Base-by-base conservation (phyloP, 2,329 filamentous ascomycete species). In the Aspergillus cejpii region DNA sequence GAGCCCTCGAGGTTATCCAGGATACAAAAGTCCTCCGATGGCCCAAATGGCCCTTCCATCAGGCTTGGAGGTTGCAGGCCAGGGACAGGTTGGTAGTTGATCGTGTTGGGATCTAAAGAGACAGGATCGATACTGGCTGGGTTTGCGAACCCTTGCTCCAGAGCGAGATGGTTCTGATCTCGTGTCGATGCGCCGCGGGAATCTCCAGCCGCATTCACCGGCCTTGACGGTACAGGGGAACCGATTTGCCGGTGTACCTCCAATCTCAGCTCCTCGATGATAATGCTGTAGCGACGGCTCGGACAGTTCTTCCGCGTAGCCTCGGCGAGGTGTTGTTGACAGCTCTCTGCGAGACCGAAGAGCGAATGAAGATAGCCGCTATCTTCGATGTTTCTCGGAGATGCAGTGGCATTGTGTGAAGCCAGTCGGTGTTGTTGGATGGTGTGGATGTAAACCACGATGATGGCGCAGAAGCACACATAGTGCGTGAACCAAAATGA, bases 271-370 rank as follows among this genome's bases (percentile, higher is more conserved):
- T 74, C 72, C 37, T 72, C 70, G 7, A 75, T 51, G 34, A 74
- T 74, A 39, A 74, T 74, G 23, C 69, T 69, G 36, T 75, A 74
- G 29, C 70, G 64, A 5, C 70, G 65, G 38, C 69, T 73, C 0
- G 72, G 72, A 2, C 70, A 73, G 24, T 74, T 74, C 10, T 63
- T 67, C 1, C 68, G 66, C 3, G 72, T 74, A 2, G 71, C 72
- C 42, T 69, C 64, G 1, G 70, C 70, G 11, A 75, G 63, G 48
- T 74, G 69, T 8, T 63, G 60, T 37, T 74, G 62, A 45, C 70
- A 73, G n/a, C 61, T 57, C 42, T 74, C 71, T 2, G 71, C 71
- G 6, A 72, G 63, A 11, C 62, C 52, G 24, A 74, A 65, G 2
- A 74, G 57, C 10, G 62, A 57, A 3, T 56, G 53, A 17, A 62